These are phyloP conservation scores for Omphalea diandra DNA, from an alignment of 441 rosid genomes.

Conservation along the genomic window DNA sequence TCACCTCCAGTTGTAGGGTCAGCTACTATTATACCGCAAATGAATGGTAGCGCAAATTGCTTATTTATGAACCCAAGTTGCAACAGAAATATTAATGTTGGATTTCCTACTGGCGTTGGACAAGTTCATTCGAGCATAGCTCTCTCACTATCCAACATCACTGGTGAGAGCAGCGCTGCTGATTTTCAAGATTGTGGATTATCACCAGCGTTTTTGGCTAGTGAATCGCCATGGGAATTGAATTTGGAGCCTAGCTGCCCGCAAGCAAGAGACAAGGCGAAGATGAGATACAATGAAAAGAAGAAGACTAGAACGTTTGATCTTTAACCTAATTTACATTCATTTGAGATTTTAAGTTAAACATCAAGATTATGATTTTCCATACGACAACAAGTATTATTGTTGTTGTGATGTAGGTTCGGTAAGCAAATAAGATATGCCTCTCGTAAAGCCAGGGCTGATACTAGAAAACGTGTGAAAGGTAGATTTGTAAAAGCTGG, in stretches of 20 bases:
- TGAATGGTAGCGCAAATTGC: slow-evolving; percentile 29
- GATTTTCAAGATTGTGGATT: slow-evolving; percentile 61
- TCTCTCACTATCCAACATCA: slow-evolving; percentile 51
- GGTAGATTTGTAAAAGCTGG: slow-evolving; percentile 92
- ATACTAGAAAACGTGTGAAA: slow-evolving; percentile 77
- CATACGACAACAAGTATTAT: too few species aligned
- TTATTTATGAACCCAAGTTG: slow-evolving; percentile 39
- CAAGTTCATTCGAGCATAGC: slow-evolving; percentile 57
- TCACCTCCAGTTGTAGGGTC: slow-evolving; percentile 32
- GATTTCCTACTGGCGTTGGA: slow-evolving; percentile 33
- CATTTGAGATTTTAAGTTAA: neutral
- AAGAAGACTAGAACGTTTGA: slow-evolving; percentile 54
- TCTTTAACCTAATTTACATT: neutral
- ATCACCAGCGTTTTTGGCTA: slow-evolving; percentile 41
- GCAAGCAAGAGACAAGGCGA: slow-evolving; percentile 60
- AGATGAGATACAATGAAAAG: slow-evolving; percentile 70
- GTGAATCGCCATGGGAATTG: slow-evolving; percentile 71
- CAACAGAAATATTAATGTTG: slow-evolving; percentile 42
- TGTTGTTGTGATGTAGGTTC: slow-evolving; percentile 37
- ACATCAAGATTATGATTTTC: neutral
- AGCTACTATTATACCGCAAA: slow-evolving; percentile 30
- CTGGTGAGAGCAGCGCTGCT: slow-evolving; percentile 49
- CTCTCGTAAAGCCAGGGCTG: slow-evolving; percentile 82
- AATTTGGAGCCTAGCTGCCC: slow-evolving; percentile 47
- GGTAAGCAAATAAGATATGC: slow-evolving; percentile 75